Conservation (phyloP, 164 flowering plant species). For the Tinospora cordifolia region DNA sequence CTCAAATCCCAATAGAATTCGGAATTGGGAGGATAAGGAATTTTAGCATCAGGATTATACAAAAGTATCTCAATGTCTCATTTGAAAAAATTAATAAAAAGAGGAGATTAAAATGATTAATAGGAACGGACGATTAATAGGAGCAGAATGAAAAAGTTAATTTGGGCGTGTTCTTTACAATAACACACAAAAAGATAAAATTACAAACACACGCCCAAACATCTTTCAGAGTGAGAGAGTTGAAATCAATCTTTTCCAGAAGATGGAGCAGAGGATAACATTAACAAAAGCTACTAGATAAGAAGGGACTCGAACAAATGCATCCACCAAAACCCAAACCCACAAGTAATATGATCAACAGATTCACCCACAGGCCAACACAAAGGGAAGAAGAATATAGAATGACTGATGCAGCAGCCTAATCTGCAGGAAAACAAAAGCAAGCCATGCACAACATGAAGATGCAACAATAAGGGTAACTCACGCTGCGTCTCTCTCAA, state of each 20-base stretch:
- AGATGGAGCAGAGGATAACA: not conserved
- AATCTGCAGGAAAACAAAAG: constrained; percentile 1
- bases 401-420: not conserved
- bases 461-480: not conserved
- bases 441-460: not conserved
- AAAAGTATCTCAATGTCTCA: too few relatives aligned
- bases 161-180: not conserved
- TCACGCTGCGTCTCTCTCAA: not conserved
- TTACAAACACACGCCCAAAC: not conserved
- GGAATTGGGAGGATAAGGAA: too few relatives aligned
- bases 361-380: not conserved
- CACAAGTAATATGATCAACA: not conserved
- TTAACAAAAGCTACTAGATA: too few relatives aligned
- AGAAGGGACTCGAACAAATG: not conserved
- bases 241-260: not conserved
- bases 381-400: not conserved
- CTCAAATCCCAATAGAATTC: too few relatives aligned
- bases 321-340: not conserved
- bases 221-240: not conserved
- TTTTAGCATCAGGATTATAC: too few relatives aligned
- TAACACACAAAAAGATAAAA: not conserved
- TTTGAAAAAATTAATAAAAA: too few relatives aligned
- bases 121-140: too few relatives aligned
- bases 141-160: too few relatives aligned
- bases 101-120: too few relatives aligned